These are phyloP conservation scores for Plasmodium malariae DNA, from an alignment of 169 alveolate species.

Conservation along the genomic window DNA sequence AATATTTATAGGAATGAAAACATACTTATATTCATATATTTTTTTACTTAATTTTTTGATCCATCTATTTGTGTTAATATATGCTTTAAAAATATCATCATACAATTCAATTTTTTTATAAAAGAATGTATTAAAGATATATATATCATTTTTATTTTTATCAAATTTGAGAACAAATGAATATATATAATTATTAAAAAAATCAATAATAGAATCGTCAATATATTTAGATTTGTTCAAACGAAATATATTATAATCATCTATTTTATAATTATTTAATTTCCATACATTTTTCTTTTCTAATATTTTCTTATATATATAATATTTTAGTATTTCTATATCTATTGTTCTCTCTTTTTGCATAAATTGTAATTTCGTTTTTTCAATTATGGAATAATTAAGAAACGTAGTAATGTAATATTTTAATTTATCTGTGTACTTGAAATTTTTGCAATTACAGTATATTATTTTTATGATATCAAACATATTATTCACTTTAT, in stretches of 20 bases:
- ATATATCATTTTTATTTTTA: constrained; percentile 40
- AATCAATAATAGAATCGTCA: constrained; percentile 80
- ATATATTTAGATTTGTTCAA: constrained; percentile 71
- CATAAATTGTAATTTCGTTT: constrained; percentile 56
- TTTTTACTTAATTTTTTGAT: constrained; percentile 77
- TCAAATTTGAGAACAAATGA: constrained; percentile 46
- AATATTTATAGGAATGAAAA: constrained; percentile 79
- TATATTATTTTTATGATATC: constrained; percentile 50
- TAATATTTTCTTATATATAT: constrained; percentile 32
- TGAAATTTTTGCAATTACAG: constrained; percentile 10
- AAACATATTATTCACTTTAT: constrained; percentile 26
- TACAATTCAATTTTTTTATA: constrained; percentile 78
- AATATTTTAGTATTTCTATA: constrained; percentile 30
- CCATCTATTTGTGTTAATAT: constrained; percentile 79
- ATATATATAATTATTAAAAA: constrained; percentile 77
- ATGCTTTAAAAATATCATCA: constrained; percentile 78
- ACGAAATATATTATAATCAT: constrained; percentile 48
- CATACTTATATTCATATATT: constrained; percentile 71
- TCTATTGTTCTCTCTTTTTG: constrained; percentile 41
- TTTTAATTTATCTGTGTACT: constrained; percentile 26
- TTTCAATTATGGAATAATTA: constrained; percentile 52
- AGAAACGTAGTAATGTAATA: constrained; percentile 32
- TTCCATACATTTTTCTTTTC: constrained; percentile 74
- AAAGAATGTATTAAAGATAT: constrained; percentile 79
- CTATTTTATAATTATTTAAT: constrained; percentile 77